Base-by-base conservation (phyloP, 805 yeast genomes). In the Kuraishia piskuri region DNA sequence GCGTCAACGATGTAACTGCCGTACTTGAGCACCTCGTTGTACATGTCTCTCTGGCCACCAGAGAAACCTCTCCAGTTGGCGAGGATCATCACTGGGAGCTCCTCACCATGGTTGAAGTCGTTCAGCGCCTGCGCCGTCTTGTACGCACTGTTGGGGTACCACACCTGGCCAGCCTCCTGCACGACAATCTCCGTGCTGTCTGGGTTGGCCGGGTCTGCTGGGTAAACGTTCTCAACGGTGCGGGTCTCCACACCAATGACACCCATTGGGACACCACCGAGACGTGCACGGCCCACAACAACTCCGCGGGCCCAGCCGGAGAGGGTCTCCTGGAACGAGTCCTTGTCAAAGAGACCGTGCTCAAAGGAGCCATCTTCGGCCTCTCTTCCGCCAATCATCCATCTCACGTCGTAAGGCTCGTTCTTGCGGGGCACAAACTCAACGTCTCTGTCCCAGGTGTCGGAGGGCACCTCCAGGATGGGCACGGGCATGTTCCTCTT, bases 61-160 rank as follows among this genome's bases (percentile, higher is more conserved):
- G 97, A 90, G 84, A 94, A 94, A 66, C 99, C 99, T 84, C 99
- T 88, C 99, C 99, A 94, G 82, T 94, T 94, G 56, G 99, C 99
- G 62, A 94, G 76, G 60, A 94, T 90, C 96, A 94, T 88, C 71
- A 94, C 78, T 58, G 99, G 99, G 66, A 94, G 79, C 72, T 91
- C 92, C 73, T 94, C 99, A 78, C 99, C 99, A 67, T 90, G 76
- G 79, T 94, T 94, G 83, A 94, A 94, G 69, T 94, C 99, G 60
- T 86, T 86, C 63, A 94, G 92, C 22, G 99, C 98, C 76, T 94
- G 99, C 2, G 99, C 96, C 48, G 99, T 94, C 83, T 94, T 94
- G 81, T 88, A 94, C 20, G 99, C 99, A 57, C 96, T 88, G 77
- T 94, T 94, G 63, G 99, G 99, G 76, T 91, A 89, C 99, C 99